Evolutionary conservation across 768 basidiomycete genomes (phyloP).

Genomic region (Lactarius evosmus): DNA sequence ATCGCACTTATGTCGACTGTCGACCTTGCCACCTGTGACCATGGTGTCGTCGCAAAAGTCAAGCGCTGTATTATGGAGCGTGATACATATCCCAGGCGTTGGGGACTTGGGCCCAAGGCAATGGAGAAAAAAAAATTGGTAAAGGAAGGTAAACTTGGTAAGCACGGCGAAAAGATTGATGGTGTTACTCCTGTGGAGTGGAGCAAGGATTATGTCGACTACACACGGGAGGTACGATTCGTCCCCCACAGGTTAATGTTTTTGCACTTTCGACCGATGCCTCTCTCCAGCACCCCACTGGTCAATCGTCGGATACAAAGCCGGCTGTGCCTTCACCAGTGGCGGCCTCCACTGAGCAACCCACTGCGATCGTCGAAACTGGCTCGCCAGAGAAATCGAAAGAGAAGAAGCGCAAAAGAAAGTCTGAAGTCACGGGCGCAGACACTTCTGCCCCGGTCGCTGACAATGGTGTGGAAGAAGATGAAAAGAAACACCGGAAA

Average conservation of each 20-base stretch:
- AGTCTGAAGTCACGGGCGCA: conserved; percentile 53
- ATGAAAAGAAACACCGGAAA: conserved; percentile 54
- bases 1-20: conserved; percentile 99
- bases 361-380: conserved; percentile 33
- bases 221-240: conserved; percentile 60
- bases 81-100: conserved; percentile 95
- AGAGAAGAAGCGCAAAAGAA: conserved; percentile 86
- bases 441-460: conserved; percentile 41
- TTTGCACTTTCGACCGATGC: conserved; percentile 6
- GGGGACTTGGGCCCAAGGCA: conserved; percentile 98
- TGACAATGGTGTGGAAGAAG: conserved; percentile 44
- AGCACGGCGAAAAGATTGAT: conserved; percentile 86
- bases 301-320: conserved; percentile 37
- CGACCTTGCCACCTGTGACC: conserved; percentile 95
- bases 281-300: conserved; percentile 37
- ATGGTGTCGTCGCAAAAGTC: conserved; percentile 98
- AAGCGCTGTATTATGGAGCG: conserved; percentile 99
- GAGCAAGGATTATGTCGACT: conserved; percentile 93
- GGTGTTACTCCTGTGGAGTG: conserved; percentile 88
- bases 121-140: conserved; percentile 97
- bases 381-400: conserved; percentile 49
- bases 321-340: conserved; percentile 27
- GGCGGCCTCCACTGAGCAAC: conserved; percentile 30
- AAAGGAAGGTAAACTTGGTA: conserved; percentile 96
- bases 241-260: conserved; percentile 32